Evolutionary conservation across 2,329 filamentous ascomycete species (phyloP).

Genomic region (Dactylellina cionopaga): DNA sequence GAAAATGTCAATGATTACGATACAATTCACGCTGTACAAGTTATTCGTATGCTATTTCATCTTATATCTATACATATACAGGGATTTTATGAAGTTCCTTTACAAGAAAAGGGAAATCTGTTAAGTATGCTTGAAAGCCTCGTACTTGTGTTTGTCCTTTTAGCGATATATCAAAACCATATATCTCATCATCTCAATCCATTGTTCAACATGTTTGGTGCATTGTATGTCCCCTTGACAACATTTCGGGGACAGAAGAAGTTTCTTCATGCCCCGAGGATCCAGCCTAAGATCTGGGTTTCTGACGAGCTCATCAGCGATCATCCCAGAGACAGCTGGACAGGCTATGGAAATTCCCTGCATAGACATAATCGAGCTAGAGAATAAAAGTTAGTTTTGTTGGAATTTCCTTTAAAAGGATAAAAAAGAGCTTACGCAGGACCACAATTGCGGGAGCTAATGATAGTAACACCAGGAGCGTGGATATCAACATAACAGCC

Average conservation of each 20-base stretch:
- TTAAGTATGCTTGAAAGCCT: too few species aligned
- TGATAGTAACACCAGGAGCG: slow-evolving; percentile 67
- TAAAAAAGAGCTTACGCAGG: slow-evolving; percentile 19
- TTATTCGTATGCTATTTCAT: too few species aligned
- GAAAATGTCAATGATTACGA: too few species aligned
- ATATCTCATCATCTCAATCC: slow-evolving; percentile 26
- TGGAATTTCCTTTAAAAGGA: not conserved
- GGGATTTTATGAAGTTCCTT: too few species aligned
- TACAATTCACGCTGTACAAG: too few species aligned
- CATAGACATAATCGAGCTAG: slow-evolving; percentile 64
- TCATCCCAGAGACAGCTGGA: slow-evolving; percentile 60
- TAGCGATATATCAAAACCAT: too few species aligned
- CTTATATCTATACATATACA: too few species aligned
- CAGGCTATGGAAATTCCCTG: slow-evolving; percentile 66
- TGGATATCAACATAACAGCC: slow-evolving; percentile 68
- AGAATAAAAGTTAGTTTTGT: too few species aligned
- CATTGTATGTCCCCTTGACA: slow-evolving; percentile 23
- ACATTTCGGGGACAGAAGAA: slow-evolving; percentile 29
- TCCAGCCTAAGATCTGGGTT: slow-evolving; percentile 52
- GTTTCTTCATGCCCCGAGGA: slow-evolving; percentile 53
- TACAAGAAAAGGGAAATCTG: too few species aligned
- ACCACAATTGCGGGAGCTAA: slow-evolving; percentile 63
- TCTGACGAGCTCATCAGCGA: slow-evolving; percentile 55
- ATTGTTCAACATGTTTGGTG: slow-evolving; percentile 46
- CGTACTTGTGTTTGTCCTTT: too few species aligned